Conservation (phyloP, 2,329 filamentous ascomycete species). For the Calonectria multiphialidica region DNA sequence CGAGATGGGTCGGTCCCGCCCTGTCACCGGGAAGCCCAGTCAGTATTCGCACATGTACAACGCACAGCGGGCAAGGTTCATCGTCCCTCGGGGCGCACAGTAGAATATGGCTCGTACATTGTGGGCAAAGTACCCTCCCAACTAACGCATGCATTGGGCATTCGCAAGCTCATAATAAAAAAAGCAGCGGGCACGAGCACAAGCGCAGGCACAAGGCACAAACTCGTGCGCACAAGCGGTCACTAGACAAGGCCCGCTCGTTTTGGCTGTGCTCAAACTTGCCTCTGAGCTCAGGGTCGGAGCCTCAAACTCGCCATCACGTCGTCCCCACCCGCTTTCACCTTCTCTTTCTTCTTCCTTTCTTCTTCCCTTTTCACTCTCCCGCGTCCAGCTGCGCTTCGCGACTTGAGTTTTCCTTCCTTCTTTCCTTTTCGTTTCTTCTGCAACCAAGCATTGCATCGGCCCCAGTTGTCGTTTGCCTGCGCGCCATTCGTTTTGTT, state of each 20-base stretch:
- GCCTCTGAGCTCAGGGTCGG: background rate
- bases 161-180: background rate
- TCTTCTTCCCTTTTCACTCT: constrained; percentile 17
- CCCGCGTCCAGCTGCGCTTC: constrained; percentile 20
- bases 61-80: background rate
- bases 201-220: background rate
- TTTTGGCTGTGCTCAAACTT: constrained; percentile 3
- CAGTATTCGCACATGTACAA: background rate
- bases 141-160: constrained; percentile 6
- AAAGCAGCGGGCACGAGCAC: constrained; percentile 1
- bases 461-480: constrained; percentile 28
- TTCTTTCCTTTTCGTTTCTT: constrained; percentile 8
- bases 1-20: constrained; percentile 17
- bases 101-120: background rate
- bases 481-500: constrained; percentile 19
- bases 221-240: background rate
- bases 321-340: constrained; percentile 5
- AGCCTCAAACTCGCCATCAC: constrained; percentile 13
- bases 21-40: constrained; percentile 10
- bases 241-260: background rate
- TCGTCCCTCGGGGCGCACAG: constrained; percentile 6
- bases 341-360: constrained; percentile 3
- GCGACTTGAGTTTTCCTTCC: constrained; percentile 33
- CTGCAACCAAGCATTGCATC: constrained; percentile 33
- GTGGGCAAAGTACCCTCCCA: background rate